Percentiles rank a stretch among this genome's conserved stretches.
Evolutionary conservation across 805 yeast species (phyloP).

Genomic region (Saturnispora serradocipensis): DNA sequence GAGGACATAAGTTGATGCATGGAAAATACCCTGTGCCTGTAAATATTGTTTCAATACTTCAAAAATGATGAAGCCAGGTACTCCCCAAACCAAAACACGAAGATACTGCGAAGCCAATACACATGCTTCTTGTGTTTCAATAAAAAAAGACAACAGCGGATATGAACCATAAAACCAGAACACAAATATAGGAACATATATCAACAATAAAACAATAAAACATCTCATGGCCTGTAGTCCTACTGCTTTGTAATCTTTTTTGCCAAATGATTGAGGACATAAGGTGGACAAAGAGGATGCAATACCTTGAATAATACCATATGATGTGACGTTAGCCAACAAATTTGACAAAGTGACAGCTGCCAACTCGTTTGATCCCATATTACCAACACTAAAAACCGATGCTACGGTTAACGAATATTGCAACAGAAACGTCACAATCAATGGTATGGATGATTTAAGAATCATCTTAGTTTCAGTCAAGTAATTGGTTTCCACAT

Average conservation of each 20-base stretch:
- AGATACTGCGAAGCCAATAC: constrained; percentile 40
- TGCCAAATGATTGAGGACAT: constrained; percentile 55
- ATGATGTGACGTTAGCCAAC: constrained; percentile 47
- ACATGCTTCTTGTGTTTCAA: constrained; percentile 42
- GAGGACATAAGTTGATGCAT: constrained; percentile 45
- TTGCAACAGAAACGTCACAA: constrained; percentile 45
- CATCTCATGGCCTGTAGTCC: constrained; percentile 45
- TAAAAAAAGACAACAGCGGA: constrained; percentile 24
- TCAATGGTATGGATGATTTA: constrained; percentile 39
- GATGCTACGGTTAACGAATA: constrained; percentile 45
- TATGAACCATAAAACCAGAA: constrained; percentile 33
- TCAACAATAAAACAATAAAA: constrained; percentile 33
- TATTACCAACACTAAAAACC: constrained; percentile 48
- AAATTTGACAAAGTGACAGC: constrained; percentile 51
- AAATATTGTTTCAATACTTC: constrained; percentile 49
- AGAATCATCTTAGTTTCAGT: constrained; percentile 16
- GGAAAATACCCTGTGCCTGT: constrained; percentile 52
- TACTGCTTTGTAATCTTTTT: constrained; percentile 39
- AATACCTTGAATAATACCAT: constrained; percentile 48
- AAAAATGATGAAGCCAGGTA: constrained; percentile 47
- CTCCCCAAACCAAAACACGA: constrained; percentile 38
- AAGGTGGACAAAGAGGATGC: constrained; percentile 50
- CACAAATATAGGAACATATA: constrained; percentile 33
- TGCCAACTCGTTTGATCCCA: constrained; percentile 49
- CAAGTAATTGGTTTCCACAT: constrained; percentile 1